Base-by-base conservation (phyloP, 495 filamentous ascomycete genomes). In the Neurospora sp. region DNA sequence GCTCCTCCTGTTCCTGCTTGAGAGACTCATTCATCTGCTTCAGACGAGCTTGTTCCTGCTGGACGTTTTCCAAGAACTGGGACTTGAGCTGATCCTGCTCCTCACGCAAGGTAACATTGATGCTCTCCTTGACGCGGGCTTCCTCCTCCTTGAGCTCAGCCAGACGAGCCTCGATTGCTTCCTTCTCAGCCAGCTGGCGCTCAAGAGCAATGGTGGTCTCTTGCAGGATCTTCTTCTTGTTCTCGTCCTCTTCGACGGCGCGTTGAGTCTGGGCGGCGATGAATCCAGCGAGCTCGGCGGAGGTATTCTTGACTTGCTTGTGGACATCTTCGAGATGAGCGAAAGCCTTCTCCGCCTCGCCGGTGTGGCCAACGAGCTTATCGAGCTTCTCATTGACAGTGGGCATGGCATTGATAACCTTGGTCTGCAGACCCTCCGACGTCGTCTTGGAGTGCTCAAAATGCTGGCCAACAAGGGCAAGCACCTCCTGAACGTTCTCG, bases 341-440 rank as follows among this genome's bases (percentile, higher is more conserved):
- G 5, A 92, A 83, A 44, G 42, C 42, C 42, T 44, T 44, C 42
- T 44, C 42, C 18, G 42, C 70, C 91, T 89, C 1, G 87, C 80
- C 81, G 71, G 91, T 89, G 75, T 93, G 90, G 27, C 88, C 88
- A 37, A 97, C 84, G 9, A 99, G 85, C 75, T 87, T 89, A 80
- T 99, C 91, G n/a, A 99, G 87, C 82, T 97, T 98, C 71, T 90
- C 88, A 41, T 94, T 92, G 4, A 97, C 86, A 48, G 83, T 85
- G 27, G 81, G 81, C 69, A 83, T 85, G n/a, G 81, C 85, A 66
- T 86, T 81, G 31, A 85, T 83, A 39, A 88, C 88, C 73, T 88
- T 86, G 75, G 88, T 85, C 70, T 90, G 83, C 70, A 88, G 84
- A 4, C 82, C 79, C 14, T 75, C 74, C 35, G 80, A 78, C 0